Conservation (phyloP, 1,284 basidiomycete species). For the Marasmius oreades region DNA sequence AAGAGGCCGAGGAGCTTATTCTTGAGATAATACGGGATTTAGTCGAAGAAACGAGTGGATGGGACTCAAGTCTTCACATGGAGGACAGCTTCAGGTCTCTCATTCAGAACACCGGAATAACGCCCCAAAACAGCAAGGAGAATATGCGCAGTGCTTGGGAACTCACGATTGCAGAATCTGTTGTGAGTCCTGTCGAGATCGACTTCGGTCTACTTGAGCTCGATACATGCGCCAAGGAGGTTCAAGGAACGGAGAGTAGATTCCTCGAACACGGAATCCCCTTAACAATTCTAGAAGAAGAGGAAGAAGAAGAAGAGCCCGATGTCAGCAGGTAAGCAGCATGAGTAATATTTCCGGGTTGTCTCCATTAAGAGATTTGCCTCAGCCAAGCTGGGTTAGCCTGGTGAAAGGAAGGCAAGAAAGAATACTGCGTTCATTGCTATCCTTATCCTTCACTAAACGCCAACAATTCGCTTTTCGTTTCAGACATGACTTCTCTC, state of each 20-base stretch:
- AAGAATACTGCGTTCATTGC: not conserved
- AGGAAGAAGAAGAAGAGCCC: conserved; percentile 4
- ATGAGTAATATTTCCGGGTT: not conserved
- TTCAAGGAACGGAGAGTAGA: not conserved
- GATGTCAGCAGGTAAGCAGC: not conserved
- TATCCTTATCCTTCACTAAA: not conserved
- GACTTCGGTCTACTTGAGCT: conserved; percentile 13
- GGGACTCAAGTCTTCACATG: conserved; percentile 44
- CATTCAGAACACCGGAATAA: conserved; percentile 30
- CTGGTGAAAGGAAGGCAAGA: not conserved
- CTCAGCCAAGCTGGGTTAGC: not conserved
- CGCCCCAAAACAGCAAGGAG: not conserved
- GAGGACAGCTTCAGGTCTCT: conserved; percentile 42
- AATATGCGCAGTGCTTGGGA: not conserved
- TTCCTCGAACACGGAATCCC: conserved; percentile 2
- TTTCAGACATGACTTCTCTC: not conserved
- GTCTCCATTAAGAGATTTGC: not conserved
- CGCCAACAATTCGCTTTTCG: not conserved
- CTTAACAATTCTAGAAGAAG: conserved; percentile 5
- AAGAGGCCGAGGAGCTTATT: conserved; percentile 28
- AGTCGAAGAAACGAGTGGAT: conserved; percentile 42
- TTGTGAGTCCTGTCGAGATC: conserved; percentile 7
- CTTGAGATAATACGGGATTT: conserved; percentile 42
- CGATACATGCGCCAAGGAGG: conserved; percentile 5
- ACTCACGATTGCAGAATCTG: not conserved